Conservation (phyloP, 768 basidiomycete species). For the Mycena latifolia region DNA sequence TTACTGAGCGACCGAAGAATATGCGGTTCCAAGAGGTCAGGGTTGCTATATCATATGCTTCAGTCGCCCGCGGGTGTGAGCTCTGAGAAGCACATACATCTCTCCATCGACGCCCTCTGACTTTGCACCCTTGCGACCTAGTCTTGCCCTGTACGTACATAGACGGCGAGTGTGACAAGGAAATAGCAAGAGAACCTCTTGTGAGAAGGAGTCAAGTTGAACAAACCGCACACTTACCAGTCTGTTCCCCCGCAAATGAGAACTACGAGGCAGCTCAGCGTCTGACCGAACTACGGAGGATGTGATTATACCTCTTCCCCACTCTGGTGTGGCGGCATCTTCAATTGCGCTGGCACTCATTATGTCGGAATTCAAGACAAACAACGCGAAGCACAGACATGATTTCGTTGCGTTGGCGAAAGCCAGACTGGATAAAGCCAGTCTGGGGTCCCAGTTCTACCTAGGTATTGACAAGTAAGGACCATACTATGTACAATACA, state of each 20-base stretch:
- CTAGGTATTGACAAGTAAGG: slow-evolving; percentile 4
- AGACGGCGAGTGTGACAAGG: slow-evolving; percentile 32
- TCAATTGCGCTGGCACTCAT: slow-evolving; percentile 27
- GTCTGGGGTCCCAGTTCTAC: neutral
- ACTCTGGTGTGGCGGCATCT: slow-evolving; percentile 13
- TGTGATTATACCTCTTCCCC: slow-evolving; percentile 44
- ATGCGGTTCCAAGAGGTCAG: slow-evolving; percentile 90
- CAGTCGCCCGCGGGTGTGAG: neutral
- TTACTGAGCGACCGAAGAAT: slow-evolving; percentile 91
- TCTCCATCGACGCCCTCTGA: slow-evolving; percentile 54
- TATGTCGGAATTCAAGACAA: slow-evolving; percentile 21
- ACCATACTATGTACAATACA: slow-evolving; percentile 2
- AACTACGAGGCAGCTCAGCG: slow-evolving; percentile 56
- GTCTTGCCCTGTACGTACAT: slow-evolving; percentile 67
- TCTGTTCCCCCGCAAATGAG: slow-evolving; percentile 90
- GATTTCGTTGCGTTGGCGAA: neutral
- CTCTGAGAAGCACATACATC: slow-evolving; percentile 46
- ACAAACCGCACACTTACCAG: slow-evolving; percentile 68
- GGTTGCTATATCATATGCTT: slow-evolving; percentile 54
- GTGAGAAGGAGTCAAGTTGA: slow-evolving; percentile 43
- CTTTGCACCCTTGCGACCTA: slow-evolving; percentile 78
- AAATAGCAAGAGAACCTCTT: slow-evolving; percentile 32
- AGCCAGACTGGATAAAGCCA: neutral
- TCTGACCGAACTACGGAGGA: neutral
- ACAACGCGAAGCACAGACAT: slow-evolving; percentile 27